A percentile compares a stretch with the other conserved stretches of the same genome.
Evolutionary conservation across 2,329 filamentous ascomycete species (phyloP).

Genomic region (Colletotrichum cordylinicola): DNA sequence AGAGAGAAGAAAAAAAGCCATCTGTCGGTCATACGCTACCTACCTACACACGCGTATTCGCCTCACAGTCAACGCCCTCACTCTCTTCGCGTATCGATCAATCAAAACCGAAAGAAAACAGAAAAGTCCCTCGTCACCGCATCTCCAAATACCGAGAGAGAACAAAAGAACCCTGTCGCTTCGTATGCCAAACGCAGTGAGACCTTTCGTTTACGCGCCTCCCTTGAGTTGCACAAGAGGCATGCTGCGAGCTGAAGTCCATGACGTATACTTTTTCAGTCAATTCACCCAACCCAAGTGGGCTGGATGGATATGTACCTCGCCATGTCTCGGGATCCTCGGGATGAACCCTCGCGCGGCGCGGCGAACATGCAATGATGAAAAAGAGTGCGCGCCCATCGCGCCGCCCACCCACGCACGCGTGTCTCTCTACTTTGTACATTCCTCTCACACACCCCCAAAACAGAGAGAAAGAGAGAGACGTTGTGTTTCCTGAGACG

Average conservation of each 20-base stretch:
- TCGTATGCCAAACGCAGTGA: neutral
- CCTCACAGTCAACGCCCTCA: neutral
- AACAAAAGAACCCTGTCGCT: neutral
- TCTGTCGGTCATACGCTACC: neutral
- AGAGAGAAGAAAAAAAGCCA: neutral
- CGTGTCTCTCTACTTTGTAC: neutral
- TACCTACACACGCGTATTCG: neutral
- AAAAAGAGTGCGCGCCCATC: neutral
- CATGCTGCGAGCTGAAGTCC: neutral
- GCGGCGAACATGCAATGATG: neutral
- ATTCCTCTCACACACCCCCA: neutral
- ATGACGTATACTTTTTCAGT: conserved; percentile 9
- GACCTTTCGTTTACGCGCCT: neutral
- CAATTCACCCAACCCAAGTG: neutral
- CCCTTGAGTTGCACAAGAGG: neutral
- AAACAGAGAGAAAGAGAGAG: neutral
- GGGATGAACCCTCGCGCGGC: neutral
- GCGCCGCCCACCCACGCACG: neutral
- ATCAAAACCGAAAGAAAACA: neutral
- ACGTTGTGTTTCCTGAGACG: conserved; percentile 1
- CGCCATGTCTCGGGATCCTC: neutral
- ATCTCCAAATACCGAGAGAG: neutral
- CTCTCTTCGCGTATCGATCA: neutral
- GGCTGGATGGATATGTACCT: neutral
- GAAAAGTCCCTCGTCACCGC: neutral